These are phyloP conservation scores for Albatrellus ellisii DNA, from an alignment of 768 basidiomycete species.

Conservation along the genomic window DNA sequence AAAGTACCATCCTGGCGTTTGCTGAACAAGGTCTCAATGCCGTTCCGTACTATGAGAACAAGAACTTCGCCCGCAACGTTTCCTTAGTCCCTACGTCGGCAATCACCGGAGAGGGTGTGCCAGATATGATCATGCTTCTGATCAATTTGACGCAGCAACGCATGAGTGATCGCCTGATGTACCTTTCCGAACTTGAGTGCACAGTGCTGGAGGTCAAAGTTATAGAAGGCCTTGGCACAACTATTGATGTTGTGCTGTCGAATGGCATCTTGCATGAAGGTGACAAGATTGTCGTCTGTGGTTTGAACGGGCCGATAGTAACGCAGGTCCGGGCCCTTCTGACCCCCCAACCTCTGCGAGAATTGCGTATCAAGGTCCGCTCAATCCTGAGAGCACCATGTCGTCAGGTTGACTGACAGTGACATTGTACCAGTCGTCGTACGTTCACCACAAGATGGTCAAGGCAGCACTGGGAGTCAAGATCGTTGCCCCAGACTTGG, in stretches of 20 bases:
- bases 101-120: slow-evolving; percentile 94
- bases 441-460: slow-evolving; percentile 95
- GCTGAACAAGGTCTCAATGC: slow-evolving; percentile 98
- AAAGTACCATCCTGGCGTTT: slow-evolving; percentile 82
- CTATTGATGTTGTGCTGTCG: slow-evolving; percentile 91
- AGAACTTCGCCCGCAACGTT: slow-evolving; percentile 84
- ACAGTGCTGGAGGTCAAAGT: slow-evolving; percentile 99
- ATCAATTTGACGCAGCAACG: slow-evolving; percentile 95
- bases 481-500: slow-evolving; percentile 86
- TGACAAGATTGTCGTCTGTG: slow-evolving; percentile 91
- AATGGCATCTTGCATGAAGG: slow-evolving; percentile 89
- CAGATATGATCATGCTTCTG: slow-evolving; percentile 98
- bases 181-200: slow-evolving; percentile 92
- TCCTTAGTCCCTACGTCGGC: slow-evolving; percentile 97
- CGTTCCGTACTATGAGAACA: slow-evolving; percentile 95
- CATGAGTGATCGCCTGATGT: slow-evolving; percentile 97
- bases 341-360: slow-evolving; percentile 92
- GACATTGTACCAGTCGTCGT: slow-evolving; percentile 52
- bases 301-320: slow-evolving; percentile 93
- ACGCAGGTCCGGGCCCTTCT: slow-evolving; percentile 89
- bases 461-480: slow-evolving; percentile 97
- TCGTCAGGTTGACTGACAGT: background rate
- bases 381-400: no score
- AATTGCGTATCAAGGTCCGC: slow-evolving; percentile 85
- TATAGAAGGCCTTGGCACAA: slow-evolving; percentile 94